Percentiles rank a stretch among this genome's conserved stretches.
phyloP scores from a whole-genome alignment of 176 grass and related monocot species.

The Juncus effusus region DNA sequence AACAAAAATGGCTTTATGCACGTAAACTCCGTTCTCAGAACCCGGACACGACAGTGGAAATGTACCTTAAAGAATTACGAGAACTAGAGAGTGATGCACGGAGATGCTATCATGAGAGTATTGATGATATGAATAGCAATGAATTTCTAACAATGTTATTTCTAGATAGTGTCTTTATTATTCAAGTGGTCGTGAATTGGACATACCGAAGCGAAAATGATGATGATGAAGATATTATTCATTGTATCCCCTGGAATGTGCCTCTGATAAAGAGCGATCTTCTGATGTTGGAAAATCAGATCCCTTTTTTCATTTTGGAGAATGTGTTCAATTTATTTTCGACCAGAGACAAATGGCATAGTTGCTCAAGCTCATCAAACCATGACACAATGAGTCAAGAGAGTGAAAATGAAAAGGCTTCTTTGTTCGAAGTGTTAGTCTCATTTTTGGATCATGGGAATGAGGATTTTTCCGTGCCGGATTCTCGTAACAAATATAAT shows the following conservation, averaged over 20 bases:
- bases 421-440: background rate
- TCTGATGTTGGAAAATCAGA: conserved; percentile 9
- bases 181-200: conserved; percentile 16
- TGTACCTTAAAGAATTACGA: background rate
- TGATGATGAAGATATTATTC: background rate
- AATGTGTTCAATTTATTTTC: background rate
- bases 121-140: background rate
- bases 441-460: conserved; percentile 2
- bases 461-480: background rate
- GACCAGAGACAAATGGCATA: conserved; percentile 2
- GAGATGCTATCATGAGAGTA: background rate
- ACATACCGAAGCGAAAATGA: background rate
- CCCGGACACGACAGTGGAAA: background rate
- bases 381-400: conserved; percentile 16
- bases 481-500: conserved; percentile 1
- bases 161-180: conserved; percentile 6
- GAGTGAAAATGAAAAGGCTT: background rate
- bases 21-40: background rate
- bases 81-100: background rate
- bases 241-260: background rate
- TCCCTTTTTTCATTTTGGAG: conserved; percentile 8
- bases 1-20: background rate
- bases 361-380: background rate
- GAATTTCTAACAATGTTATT: conserved; percentile 2
- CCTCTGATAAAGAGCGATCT: background rate